Evolutionary conservation across 768 basidiomycete genomes (phyloP), one percentile per base, ranked within the genome.

Genomic region (Russula foetens): DNA sequence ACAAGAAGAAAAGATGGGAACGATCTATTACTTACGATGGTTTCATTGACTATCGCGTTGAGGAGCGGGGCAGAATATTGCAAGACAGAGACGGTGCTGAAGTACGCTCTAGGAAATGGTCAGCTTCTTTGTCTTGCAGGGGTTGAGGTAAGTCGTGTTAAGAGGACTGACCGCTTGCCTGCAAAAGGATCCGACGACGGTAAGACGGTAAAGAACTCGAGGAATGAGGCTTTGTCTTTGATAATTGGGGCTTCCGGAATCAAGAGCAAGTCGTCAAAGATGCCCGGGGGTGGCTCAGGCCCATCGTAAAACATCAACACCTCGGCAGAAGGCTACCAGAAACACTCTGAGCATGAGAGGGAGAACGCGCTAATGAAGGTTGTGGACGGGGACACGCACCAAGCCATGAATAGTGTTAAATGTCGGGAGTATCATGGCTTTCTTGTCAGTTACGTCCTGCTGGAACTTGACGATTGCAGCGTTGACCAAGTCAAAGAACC

Each of bases 271-370:
- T 61, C 57, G 21, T 67, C 66, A 49, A 68, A 68, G 14, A 62
- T 57, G 7, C 64, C 67, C 1, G 7, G 26, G n/a, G 67, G 67
- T 4, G 54, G 59, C 14, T 56, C 55, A 3, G 67, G 67, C 4
- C 58, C 67, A 51, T 68, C 64, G 33, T 68, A 68, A 21, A 68
- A 68, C 7, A 68, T n/a, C 23, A 63, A 24, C n/a, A 54, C 4
- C 44, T 33, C 50, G n/a, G 41, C 1, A 1, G 53, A 38, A 5
- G 63, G 47, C 52, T 63, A 29, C 17, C n/a, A 50, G 26, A 29
- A 33, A 21, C 44, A 7, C n/a, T 43, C 33, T 21, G 12, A 3
- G 21, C 39, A 28, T 59, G 45, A 48, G 39, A 60, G 14, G 41
- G 58, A 38, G 15, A n/a, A 29, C 14, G 6, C 14, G 23, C 33